These are phyloP conservation scores for Mycena latifolia DNA, from an alignment of 768 basidiomycete species.

Conservation along the genomic window DNA sequence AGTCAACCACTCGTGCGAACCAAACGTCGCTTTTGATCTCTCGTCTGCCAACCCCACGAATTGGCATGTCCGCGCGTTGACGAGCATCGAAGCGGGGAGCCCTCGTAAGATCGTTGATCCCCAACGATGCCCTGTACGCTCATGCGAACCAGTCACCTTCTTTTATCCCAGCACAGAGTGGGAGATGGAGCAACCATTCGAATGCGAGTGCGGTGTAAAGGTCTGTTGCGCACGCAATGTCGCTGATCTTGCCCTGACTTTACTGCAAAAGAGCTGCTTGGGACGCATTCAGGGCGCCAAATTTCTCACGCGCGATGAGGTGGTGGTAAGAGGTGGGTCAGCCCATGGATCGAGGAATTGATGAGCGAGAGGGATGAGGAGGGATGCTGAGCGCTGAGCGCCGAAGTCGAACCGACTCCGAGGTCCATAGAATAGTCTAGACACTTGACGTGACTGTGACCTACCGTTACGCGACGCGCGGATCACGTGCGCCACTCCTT, in stretches of 20 bases:
- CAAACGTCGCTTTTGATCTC: slow-evolving; percentile 68
- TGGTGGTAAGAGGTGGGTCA: slow-evolving; percentile 53
- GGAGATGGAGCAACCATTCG: slow-evolving; percentile 75
- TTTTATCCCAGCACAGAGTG: slow-evolving; percentile 80
- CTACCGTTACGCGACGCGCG: background rate
- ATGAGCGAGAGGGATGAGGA: slow-evolving; percentile 42
- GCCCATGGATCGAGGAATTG: slow-evolving; percentile 55
- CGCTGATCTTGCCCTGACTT: slow-evolving; percentile 5
- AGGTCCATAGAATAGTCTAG: too few species aligned
- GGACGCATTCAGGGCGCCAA: slow-evolving; percentile 60
- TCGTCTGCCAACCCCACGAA: slow-evolving; percentile 52
- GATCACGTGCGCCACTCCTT: slow-evolving; percentile 13
- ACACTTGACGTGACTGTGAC: too few species aligned
- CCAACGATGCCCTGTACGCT: slow-evolving; percentile 6
- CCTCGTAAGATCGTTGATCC: slow-evolving; percentile 47
- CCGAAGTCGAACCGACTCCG: too few species aligned
- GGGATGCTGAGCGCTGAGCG: too few species aligned
- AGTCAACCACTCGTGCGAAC: slow-evolving; percentile 77
- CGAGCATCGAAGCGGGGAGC: slow-evolving; percentile 51
- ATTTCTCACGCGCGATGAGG: slow-evolving; percentile 51
- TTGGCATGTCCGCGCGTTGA: slow-evolving; percentile 65
- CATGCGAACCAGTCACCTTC: slow-evolving; percentile 57
- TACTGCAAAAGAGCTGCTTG: slow-evolving; percentile 57
- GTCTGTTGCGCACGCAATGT: slow-evolving; percentile 42
- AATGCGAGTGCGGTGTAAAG: slow-evolving; percentile 61